Percentiles rank a stretch among this genome's conserved stretches.
These are phyloP conservation scores for Rosa hybrid DNA, from an alignment of 331 rosid species.

Conservation along the genomic window DNA sequence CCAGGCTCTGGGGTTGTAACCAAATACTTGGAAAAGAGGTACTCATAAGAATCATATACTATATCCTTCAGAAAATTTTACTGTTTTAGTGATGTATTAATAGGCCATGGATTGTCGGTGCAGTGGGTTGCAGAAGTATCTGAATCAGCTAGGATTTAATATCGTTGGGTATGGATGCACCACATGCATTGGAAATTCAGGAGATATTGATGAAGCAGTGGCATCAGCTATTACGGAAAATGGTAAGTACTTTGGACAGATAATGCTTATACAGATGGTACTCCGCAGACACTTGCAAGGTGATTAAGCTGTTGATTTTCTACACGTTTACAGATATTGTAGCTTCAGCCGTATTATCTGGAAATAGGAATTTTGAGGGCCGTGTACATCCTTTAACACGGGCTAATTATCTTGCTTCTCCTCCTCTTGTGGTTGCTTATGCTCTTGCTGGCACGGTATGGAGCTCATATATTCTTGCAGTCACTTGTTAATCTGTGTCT, in stretches of 20 bases:
- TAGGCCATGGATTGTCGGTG: constrained; percentile 20
- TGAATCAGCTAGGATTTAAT: constrained; percentile 78
- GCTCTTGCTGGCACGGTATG: constrained; percentile 92
- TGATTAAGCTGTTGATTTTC: constrained; percentile 27
- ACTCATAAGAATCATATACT: constrained; percentile 22
- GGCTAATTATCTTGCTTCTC: constrained; percentile 93
- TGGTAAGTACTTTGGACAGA: constrained; percentile 40
- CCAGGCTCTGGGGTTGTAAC: constrained; percentile 95
- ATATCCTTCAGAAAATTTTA: not conserved
- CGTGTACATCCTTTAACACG: constrained; percentile 90
- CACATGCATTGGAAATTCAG: constrained; percentile 91
- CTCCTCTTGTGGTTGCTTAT: constrained; percentile 92
- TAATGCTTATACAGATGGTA: constrained; percentile 14
- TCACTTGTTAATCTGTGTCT: not conserved
- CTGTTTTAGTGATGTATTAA: constrained; percentile 17
- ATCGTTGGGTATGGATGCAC: constrained; percentile 93
- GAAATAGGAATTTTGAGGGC: constrained; percentile 91
- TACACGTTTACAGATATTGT: constrained; percentile 57
- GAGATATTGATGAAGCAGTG: constrained; percentile 75
- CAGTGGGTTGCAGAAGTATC: constrained; percentile 81
- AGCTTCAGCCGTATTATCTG: constrained; percentile 87
- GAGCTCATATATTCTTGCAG: constrained; percentile 28
- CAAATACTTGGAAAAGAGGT: constrained; percentile 78
- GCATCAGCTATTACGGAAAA: constrained; percentile 77
- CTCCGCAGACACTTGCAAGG: constrained; percentile 15